phyloP scores from a whole-genome alignment of 257 asterid genomes.

The Gentiana straminea region DNA sequence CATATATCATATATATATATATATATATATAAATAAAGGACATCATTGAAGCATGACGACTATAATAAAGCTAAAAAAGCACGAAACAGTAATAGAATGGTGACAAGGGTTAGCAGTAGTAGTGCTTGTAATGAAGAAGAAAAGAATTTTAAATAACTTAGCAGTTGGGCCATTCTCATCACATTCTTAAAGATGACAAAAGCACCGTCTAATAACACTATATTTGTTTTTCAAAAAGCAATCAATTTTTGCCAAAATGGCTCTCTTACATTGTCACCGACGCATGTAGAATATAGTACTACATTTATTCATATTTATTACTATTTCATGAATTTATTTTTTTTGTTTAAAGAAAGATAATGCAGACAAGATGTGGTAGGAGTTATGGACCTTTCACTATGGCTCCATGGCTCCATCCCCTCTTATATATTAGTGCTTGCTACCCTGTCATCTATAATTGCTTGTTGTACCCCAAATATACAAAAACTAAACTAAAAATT shows the following conservation, averaged over 20 bases:
- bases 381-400: too few relatives aligned
- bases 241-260: neutral
- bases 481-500: too few relatives aligned
- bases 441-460: too few relatives aligned
- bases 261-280: neutral
- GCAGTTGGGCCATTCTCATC: neutral
- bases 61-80: too few relatives aligned
- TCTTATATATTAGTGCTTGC: too few relatives aligned
- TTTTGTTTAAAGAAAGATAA: neutral
- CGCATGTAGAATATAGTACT: neutral
- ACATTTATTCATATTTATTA: neutral
- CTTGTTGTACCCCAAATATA: too few relatives aligned
- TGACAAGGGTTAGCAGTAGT: neutral
- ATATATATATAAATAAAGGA: too few relatives aligned
- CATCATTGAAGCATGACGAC: too few relatives aligned
- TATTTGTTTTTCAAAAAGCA: neutral
- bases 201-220: slow-evolving; percentile 1
- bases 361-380: too few relatives aligned
- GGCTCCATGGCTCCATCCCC: too few relatives aligned
- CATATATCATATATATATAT: too few relatives aligned
- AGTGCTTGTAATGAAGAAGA: neutral
- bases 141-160: slow-evolving; percentile 13
- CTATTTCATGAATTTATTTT: neutral
- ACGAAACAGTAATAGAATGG: too few relatives aligned
- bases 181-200: neutral